phyloP scores from a whole-genome alignment of 768 basidiomycete genomes.

The Serpula lacrymans region DNA sequence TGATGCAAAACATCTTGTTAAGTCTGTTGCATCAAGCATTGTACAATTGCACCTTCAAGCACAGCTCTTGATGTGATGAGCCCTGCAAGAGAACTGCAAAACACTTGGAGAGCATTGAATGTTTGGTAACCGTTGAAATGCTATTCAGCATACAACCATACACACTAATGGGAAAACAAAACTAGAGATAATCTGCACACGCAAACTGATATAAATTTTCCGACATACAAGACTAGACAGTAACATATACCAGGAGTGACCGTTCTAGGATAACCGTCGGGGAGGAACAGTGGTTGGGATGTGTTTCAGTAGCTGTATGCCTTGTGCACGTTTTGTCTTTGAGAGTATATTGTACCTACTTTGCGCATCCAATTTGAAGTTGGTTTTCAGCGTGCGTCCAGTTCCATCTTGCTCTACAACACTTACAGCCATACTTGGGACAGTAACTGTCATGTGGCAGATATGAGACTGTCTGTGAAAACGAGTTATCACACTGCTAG shows the following conservation, averaged over 20 bases:
- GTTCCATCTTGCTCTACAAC: too few relatives aligned
- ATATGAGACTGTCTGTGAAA: too few relatives aligned
- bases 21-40: background rate
- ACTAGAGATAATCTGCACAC: slow-evolving; percentile 53
- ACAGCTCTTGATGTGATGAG: slow-evolving; percentile 65
- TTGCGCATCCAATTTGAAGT: too few relatives aligned
- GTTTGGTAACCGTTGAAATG: slow-evolving; percentile 57
- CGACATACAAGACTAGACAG: background rate
- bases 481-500: too few relatives aligned
- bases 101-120: slow-evolving; percentile 64
- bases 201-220: background rate
- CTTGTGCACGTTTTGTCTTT: too few relatives aligned
- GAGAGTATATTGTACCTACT: too few relatives aligned
- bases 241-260: slow-evolving; percentile 52
- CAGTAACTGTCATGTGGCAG: too few relatives aligned
- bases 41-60: slow-evolving; percentile 48
- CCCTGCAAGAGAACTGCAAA: slow-evolving; percentile 63
- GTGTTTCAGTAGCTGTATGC: too few relatives aligned
- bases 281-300: too few relatives aligned
- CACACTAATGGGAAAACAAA: slow-evolving; percentile 7
- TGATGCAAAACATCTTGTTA: background rate
- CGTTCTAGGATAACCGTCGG: slow-evolving; percentile 56
- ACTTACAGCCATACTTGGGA: too few relatives aligned
- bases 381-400: too few relatives aligned
- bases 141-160: background rate